Conservation (phyloP, 139 green algal species). For the Zygnema circumcarinatum region DNA sequence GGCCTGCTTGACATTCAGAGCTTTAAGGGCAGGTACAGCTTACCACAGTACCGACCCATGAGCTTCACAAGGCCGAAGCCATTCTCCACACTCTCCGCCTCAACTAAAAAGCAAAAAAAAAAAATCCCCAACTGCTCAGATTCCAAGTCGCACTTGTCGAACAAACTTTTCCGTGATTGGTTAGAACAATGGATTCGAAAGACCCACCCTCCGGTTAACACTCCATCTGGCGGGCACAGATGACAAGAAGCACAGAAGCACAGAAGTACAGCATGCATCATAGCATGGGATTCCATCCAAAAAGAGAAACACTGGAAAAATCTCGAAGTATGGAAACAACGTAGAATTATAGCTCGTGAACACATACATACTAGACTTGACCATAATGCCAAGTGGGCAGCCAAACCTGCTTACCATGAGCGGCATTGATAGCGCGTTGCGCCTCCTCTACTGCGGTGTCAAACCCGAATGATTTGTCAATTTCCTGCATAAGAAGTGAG, state of each 20-base stretch:
- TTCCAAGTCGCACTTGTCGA: background rate
- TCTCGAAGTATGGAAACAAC: too few relatives aligned
- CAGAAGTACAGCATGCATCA: background rate
- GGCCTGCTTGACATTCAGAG: too few relatives aligned
- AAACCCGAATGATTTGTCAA: slow-evolving; percentile 79
- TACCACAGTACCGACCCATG: slow-evolving; percentile 86
- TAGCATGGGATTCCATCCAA: background rate
- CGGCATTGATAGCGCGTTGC: slow-evolving; percentile 89
- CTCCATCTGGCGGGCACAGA: background rate
- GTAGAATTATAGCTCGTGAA: too few relatives aligned
- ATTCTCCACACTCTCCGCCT: slow-evolving; percentile 79
- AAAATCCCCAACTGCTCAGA: background rate
- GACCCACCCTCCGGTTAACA: background rate
- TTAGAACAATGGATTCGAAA: background rate
- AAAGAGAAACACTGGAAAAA: too few relatives aligned
- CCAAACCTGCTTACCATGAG: too few relatives aligned
- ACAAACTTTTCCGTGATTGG: background rate
- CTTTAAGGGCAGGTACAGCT: too few relatives aligned
- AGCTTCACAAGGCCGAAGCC: slow-evolving; percentile 97
- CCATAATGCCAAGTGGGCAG: slow-evolving; percentile 62
- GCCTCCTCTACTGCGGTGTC: slow-evolving; percentile 97
- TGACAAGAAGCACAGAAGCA: background rate
- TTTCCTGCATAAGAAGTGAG: slow-evolving; percentile 67
- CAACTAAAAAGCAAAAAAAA: slow-evolving; percentile 40
- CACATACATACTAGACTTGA: background rate